phyloP scores from a whole-genome alignment of 192 early-diverging fungal genomes.

The Mycoemilia scoparia region DNA sequence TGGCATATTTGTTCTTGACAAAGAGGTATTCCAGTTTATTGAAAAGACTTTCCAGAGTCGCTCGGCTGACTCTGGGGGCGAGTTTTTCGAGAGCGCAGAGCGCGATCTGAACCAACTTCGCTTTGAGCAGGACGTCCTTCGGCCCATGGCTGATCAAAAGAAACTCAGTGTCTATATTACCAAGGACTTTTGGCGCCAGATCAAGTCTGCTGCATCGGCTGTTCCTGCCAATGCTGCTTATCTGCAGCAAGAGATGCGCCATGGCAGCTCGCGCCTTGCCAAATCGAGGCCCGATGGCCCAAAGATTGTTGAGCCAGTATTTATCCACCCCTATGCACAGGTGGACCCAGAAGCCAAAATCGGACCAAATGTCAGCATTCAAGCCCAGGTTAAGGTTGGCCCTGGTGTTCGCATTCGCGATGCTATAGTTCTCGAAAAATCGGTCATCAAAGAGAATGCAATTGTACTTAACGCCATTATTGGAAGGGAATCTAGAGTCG shows the following conservation, averaged over 20 bases:
- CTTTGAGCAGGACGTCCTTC: conserved; percentile 87
- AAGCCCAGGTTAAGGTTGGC: conserved; percentile 70
- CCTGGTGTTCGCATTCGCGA: conserved; percentile 87
- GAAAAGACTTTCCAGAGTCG: conserved; percentile 54
- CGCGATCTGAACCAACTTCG: conserved; percentile 47
- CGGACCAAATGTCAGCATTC: conserved; percentile 92
- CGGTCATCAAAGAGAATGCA: conserved; percentile 75
- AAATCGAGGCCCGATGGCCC: conserved; percentile 28
- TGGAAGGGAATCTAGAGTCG: conserved; percentile 88
- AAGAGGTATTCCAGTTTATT: conserved; percentile 74
- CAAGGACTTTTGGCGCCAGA: conserved; percentile 87
- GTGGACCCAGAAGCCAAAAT: conserved; percentile 86
- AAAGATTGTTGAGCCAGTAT: conserved; percentile 77
- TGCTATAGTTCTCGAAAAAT: conserved; percentile 83
- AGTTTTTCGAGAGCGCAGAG: conserved; percentile 15
- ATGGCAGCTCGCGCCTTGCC: conserved; percentile 38
- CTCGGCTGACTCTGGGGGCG: conserved; percentile 17
- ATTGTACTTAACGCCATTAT: conserved; percentile 77
- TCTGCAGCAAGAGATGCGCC: conserved; percentile 59
- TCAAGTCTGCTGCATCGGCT: conserved; percentile 86
- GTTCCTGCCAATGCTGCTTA: conserved; percentile 88
- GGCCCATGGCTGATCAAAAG: conserved; percentile 57
- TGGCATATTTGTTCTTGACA: conserved; percentile 87
- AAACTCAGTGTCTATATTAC: conserved; percentile 78
- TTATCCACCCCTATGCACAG: conserved; percentile 85